Conservation (phyloP, 768 basidiomycete genomes). For the Pleurotus cornucopiae region DNA sequence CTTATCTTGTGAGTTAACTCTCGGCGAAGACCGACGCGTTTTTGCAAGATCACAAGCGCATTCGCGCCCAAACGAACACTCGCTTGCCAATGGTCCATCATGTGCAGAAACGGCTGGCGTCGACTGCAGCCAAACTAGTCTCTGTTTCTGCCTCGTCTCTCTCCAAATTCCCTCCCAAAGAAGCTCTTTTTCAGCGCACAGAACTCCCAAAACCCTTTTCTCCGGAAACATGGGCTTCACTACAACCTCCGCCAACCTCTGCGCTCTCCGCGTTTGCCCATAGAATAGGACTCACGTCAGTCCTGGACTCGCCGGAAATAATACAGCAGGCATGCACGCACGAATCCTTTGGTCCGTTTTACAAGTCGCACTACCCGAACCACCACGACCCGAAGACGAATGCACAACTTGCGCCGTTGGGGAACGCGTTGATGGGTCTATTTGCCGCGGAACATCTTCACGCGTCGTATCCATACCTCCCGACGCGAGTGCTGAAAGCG, state of each 20-base stretch:
- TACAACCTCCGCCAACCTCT: slow-evolving; percentile 69
- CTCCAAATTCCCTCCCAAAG: slow-evolving; percentile 58
- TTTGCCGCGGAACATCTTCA: slow-evolving; percentile 85
- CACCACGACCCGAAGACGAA: slow-evolving; percentile 52
- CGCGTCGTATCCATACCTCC: slow-evolving; percentile 82
- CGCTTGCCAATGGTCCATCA: slow-evolving; percentile 46
- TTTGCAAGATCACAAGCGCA: background rate
- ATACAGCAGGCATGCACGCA: slow-evolving; percentile 80
- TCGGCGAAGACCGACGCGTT: slow-evolving; percentile 4
- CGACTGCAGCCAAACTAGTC: slow-evolving; percentile 41
- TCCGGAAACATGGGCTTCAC: slow-evolving; percentile 61
- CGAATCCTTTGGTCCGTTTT: slow-evolving; percentile 57
- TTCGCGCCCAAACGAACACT: background rate
- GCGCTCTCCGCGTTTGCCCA: slow-evolving; percentile 75
- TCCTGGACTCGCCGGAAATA: slow-evolving; percentile 48
- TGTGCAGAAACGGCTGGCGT: slow-evolving; percentile 47
- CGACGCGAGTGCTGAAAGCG: slow-evolving; percentile 86
- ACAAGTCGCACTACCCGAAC: slow-evolving; percentile 53
- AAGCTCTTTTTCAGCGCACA: slow-evolving; percentile 32
- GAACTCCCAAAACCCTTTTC: slow-evolving; percentile 46
- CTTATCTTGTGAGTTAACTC: background rate
- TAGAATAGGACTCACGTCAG: slow-evolving; percentile 63
- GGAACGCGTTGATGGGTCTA: slow-evolving; percentile 86
- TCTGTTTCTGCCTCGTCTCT: slow-evolving; percentile 56
- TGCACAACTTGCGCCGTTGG: slow-evolving; percentile 67